Evolutionary conservation across 2,329 filamentous ascomycete genomes (phyloP).

Genomic region (Fusarium pseudonygamai): DNA sequence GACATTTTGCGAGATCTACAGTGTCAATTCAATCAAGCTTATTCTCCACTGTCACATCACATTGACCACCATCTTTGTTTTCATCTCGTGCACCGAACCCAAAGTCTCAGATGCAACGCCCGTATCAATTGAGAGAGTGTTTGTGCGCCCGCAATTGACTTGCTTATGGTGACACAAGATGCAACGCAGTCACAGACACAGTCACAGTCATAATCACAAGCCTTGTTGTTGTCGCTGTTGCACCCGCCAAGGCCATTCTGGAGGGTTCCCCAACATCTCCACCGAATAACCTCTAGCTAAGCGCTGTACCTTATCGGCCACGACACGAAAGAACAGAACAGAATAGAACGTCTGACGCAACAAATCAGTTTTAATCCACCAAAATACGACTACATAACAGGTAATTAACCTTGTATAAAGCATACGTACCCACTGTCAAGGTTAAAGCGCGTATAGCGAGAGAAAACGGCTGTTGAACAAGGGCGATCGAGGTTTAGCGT

Average conservation of each 20-base stretch:
- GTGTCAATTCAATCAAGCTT: background rate
- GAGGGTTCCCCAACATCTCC: conserved; percentile 3
- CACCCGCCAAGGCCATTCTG: background rate
- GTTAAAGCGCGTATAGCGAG: background rate
- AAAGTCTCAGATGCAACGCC: background rate
- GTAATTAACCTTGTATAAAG: background rate
- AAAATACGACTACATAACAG: background rate
- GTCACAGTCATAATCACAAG: background rate
- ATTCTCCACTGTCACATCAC: background rate
- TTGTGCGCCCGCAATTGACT: background rate
- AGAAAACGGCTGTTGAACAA: background rate
- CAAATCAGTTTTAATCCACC: rapidly evolving
- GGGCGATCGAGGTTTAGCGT: background rate
- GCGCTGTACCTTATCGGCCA: background rate
- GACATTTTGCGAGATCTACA: background rate
- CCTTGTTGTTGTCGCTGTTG: background rate
- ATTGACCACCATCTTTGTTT: background rate
- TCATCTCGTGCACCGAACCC: background rate
- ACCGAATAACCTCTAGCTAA: background rate
- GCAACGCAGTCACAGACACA: background rate
- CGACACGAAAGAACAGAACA: background rate
- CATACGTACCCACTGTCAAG: rapidly evolving
- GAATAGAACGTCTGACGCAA: background rate
- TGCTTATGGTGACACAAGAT: background rate
- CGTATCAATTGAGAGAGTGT: background rate